Base-by-base conservation (phyloP, 345 rosid genomes). In the Kandelia obovata region DNA sequence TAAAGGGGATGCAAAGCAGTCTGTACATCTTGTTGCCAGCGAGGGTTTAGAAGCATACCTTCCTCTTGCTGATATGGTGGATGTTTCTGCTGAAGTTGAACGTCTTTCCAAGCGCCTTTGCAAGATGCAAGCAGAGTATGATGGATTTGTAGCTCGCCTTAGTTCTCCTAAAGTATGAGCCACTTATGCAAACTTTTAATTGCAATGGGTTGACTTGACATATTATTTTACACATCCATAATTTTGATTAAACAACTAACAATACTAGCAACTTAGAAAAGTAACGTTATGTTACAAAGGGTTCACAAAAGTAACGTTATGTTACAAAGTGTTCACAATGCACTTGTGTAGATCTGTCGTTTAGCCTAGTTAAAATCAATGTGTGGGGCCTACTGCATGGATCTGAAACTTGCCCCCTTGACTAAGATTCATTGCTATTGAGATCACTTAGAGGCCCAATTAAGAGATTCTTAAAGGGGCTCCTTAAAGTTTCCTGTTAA, bases 11-110 rank as follows among this genome's bases (percentile, higher is more conserved):
- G 97, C 91, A 63, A 84, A 86, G 61, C 83, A 78, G 28, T 95
- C 96, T 10, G 91, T 95, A 51, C 99, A 95, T 78, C 77, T 95
- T 62, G 97, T 95, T 74, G 99, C 97, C 28, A 84, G 97, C 69
- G 96, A 95, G 80, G 99, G 97, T 62, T 84, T 95, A 57, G 99
- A 95, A 79, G 97, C 99, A 56, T 91, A 89, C 83, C 96, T 95
- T 61, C 97, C 97, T 15, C 96, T 95, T 60, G 85, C 93, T 6
- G 97, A 84, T 72, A 89, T 95, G 97, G 92, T 95, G 70, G 96
- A 88, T 77, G 81, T 95, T 78, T 91, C 96, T 60, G 80, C 90
- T 65, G 99, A 95, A 82, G 87, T 92, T 47, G 83, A 88, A 70
- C 96, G 97, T 79, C 93, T 91, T 75, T 80, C 97, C 19, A 89